Evolutionary conservation across 306 rosid species (phyloP).

Genomic region (Rubus idaeus): DNA sequence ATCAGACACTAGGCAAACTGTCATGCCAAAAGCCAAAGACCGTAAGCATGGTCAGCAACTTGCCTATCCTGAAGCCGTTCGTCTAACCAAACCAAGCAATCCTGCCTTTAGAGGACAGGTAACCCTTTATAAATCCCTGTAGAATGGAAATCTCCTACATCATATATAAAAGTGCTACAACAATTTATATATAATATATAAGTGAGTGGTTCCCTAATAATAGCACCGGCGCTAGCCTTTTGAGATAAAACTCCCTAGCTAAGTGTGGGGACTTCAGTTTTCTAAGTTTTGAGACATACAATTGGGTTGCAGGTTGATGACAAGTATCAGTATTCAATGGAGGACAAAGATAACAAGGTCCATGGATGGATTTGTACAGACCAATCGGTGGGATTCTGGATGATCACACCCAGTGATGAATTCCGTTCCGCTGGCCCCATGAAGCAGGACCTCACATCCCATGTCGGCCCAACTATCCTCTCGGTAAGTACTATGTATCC

Average conservation of each 20-base stretch:
- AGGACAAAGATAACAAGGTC: constrained; percentile 47
- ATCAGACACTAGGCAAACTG: constrained; percentile 55
- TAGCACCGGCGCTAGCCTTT: neutral
- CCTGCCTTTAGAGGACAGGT: constrained; percentile 59
- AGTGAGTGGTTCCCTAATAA: neutral
- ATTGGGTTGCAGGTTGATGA: constrained; percentile 45
- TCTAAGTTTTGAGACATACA: neutral
- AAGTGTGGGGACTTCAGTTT: neutral
- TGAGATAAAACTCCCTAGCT: neutral
- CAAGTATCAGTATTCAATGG: constrained; percentile 72
- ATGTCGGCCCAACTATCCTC: constrained; percentile 71
- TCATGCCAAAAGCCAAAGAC: constrained; percentile 55
- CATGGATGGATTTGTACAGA: constrained; percentile 67
- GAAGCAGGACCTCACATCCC: constrained; percentile 90
- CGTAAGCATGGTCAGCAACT: constrained; percentile 33
- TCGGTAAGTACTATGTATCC: constrained; percentile 42
- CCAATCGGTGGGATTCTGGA: constrained; percentile 63
- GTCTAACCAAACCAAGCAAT: constrained; percentile 42
- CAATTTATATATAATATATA: neutral
- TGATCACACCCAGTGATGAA: constrained; percentile 77
- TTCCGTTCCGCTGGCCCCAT: constrained; percentile 64
- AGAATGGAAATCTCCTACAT: neutral
- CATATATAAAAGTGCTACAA: neutral
- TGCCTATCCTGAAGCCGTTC: constrained; percentile 78
- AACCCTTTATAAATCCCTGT: neutral